Evolutionary conservation across 2,329 filamentous ascomycete genomes (phyloP), one percentile per base, ranked within the genome.

Genomic region (Phialophora verrucosa): DNA sequence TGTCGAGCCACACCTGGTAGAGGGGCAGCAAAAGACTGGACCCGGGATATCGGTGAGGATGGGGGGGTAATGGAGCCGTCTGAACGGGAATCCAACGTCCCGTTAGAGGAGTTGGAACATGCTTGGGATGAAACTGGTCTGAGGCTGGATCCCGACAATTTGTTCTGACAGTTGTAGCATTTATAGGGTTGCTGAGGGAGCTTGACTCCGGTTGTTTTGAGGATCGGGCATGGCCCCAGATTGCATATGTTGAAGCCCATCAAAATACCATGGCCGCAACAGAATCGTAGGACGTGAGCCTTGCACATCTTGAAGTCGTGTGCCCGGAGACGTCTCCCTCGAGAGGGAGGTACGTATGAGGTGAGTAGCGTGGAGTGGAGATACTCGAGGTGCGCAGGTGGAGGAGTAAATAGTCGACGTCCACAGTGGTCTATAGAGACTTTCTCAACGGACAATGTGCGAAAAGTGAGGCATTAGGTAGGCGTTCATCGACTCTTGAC

Each of bases 101-200:
- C 69, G 50, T 51, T 59, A 4, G 70, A 70, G n/a, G 70, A 70
- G 38, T 59, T 63, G 11, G 67, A 71, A 12, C 62, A 54, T 29
- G 44, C 61, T 49, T 63, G 64, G 20, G 70, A 47, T 27, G 69
- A 63, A 1, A 59, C 2, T 17, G 70, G 68, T 59, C 58, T 63
- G 12, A 63, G 35, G 10, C 63, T 68, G 25, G 58, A 59, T 31
- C 59, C 63, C 23, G 69, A 62, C 27, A 59, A 47, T 47, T 59
- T 57, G 25, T 66, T 68, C 57, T 73, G 69, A 62, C 71, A 73
- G 42, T 71, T 73, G 65, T 69, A 73, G 64, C 71, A 73, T 67
- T 69, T 70, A 57, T 69, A 70, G 11, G 71, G 71, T 59, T 73
- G 71, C 63, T 72, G 71, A 31, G 70, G 71, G 6, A 73, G 68